A percentile compares a stretch with the other conserved stretches of the same genome.
Conservation (phyloP, 257 asterid genomes). For the Coffea canephora region DNA sequence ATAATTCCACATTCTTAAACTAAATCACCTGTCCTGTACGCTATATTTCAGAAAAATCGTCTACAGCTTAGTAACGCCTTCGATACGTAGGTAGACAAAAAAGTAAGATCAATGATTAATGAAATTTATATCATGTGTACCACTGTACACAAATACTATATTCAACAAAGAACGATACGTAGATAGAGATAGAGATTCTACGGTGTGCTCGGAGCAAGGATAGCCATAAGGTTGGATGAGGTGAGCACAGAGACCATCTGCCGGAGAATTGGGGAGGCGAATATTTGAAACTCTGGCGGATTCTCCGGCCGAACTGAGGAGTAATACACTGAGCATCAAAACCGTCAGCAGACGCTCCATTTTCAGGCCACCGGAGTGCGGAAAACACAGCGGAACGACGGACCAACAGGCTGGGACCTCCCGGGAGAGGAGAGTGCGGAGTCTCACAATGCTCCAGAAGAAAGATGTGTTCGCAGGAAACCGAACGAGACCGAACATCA, state of each 20-base stretch:
- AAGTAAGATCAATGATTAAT: background rate
- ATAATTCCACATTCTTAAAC: background rate
- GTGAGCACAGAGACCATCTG: constrained; percentile 61
- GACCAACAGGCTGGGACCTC: background rate
- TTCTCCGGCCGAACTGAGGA: constrained; percentile 33
- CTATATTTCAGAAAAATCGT: too few species aligned
- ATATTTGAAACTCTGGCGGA: constrained; percentile 32
- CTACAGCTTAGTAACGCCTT: too few species aligned
- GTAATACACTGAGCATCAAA: constrained; percentile 23
- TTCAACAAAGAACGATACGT: background rate
- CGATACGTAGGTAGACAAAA: background rate
- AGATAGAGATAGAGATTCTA: constrained; percentile 28
- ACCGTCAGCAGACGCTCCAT: constrained; percentile 21
- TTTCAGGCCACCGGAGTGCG: background rate
- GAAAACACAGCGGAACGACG: background rate
- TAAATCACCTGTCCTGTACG: background rate
- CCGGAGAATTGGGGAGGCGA: constrained; percentile 40
- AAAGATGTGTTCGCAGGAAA: background rate
- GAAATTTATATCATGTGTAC: too few species aligned
- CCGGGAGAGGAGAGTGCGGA: background rate
- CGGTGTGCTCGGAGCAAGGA: constrained; percentile 84
- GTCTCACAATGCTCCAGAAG: background rate
- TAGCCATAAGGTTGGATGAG: constrained; percentile 72
- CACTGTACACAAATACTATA: background rate
- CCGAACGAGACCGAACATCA: background rate